A percentile compares a stretch with the other conserved stretches of the same genome.
Conservation (phyloP, 768 basidiomycete genomes). For the Cyclocybe cylindracea region DNA sequence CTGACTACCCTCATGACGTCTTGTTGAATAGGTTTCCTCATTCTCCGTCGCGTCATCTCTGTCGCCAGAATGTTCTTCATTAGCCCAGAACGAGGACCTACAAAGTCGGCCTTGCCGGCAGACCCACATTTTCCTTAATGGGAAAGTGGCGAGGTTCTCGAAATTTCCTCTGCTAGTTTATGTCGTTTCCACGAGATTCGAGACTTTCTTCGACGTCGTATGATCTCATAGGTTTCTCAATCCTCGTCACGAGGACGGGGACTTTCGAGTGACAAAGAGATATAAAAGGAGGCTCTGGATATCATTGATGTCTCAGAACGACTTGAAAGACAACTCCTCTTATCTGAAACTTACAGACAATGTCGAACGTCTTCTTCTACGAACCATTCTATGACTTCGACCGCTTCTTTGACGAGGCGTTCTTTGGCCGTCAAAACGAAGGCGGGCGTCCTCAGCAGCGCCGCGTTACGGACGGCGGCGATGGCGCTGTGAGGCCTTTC, state of each 20-base stretch:
- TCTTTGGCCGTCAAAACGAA: constrained; percentile 12
- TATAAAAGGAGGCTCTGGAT: not conserved
- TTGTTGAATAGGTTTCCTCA: too few species aligned
- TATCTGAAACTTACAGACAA: not conserved
- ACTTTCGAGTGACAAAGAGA: not conserved
- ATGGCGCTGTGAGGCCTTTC: constrained; percentile 18
- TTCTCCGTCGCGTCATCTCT: too few species aligned
- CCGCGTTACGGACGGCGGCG: constrained; percentile 1
- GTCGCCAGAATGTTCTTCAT: too few species aligned
- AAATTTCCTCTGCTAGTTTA: constrained; percentile 3
- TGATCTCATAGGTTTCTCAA: too few species aligned
- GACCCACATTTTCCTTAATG: too few species aligned
- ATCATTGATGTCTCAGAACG: not conserved
- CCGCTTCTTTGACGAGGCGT: constrained; percentile 37
- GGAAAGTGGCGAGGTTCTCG: not conserved
- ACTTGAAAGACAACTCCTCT: not conserved
- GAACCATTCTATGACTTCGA: constrained; percentile 43
- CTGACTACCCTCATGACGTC: too few species aligned
- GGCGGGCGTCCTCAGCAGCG: constrained; percentile 5
- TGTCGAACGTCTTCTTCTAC: constrained; percentile 25
- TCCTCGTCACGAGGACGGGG: too few species aligned
- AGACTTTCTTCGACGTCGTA: not conserved
- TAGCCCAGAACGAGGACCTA: too few species aligned
- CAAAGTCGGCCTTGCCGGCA: too few species aligned
- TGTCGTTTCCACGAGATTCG: not conserved